A percentile compares a stretch with the other conserved stretches of the same genome.
Conservation (phyloP, 495 filamentous ascomycete species). For the Aspergillus sparsus region DNA sequence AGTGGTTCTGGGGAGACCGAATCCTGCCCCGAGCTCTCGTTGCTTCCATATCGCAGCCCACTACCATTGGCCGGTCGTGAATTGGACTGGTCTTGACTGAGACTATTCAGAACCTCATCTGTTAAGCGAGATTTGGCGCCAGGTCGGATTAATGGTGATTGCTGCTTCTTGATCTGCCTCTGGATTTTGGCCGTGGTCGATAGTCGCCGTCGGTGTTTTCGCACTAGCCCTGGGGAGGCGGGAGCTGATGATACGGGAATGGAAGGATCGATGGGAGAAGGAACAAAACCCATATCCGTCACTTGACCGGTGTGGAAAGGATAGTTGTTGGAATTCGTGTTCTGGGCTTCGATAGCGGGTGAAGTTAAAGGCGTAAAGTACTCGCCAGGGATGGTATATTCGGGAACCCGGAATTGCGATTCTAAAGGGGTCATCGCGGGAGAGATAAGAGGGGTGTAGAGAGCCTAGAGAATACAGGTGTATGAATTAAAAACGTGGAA, state of each 20-base stretch:
- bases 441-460: conserved; percentile 92
- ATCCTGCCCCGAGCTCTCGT: conserved; percentile 64
- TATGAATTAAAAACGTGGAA: conserved; percentile 29
- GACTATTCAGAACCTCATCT: conserved; percentile 43
- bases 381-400: conserved; percentile 81
- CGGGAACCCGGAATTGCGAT: conserved; percentile 74
- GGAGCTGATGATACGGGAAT: conserved; percentile 38
- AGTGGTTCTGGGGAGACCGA: conserved; percentile 73
- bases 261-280: conserved; percentile 50
- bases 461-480: conserved; percentile 51
- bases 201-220: conserved; percentile 43
- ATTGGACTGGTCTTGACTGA: conserved; percentile 37
- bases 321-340: conserved; percentile 47
- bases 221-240: conserved; percentile 29
- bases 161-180: conserved; percentile 60
- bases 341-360: conserved; percentile 83
- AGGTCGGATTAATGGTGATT: conserved; percentile 85
- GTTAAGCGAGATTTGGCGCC: conserved; percentile 62
- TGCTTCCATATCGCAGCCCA: conserved; percentile 46
- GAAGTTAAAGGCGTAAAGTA: conserved; percentile 95
- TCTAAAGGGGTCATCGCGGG: conserved; percentile 93
- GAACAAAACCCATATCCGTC: conserved; percentile 45
- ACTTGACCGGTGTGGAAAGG: conserved; percentile 38
- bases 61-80: conserved; percentile 37
- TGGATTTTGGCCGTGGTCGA: conserved; percentile 41